Evolutionary conservation across 805 yeast genomes (phyloP), one percentile per base, ranked within the genome.

Genomic region (Lipomyces chichibuensis): DNA sequence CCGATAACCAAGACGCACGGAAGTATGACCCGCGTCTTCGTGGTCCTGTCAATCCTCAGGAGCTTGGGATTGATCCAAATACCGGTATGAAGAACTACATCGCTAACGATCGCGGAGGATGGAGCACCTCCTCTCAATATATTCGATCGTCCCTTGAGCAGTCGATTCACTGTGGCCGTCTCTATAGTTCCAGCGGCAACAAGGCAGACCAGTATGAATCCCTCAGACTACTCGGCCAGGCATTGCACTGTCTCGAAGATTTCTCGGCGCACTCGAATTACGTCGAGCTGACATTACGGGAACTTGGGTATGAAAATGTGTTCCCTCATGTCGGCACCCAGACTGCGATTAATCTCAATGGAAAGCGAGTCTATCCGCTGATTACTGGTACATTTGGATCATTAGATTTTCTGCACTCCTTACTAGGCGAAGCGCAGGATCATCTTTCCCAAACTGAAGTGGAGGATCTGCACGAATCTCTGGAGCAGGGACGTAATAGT

Each of bases 381-480:
- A 69, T 73, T 29, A 72, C 74, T 20, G 74, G 74, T 3, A 71
- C 75, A 25, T 72, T 73, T 69, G 74, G 74, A 11, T 73, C 74
- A 23, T 56, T 71, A 43, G 74, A 72, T 51, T 72, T 72, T 57
- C 53, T 72, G 35, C 75, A 71, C 49, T 72, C 74, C 3, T 33
- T 72, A 37, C 63, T 72, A 17, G 74, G 74, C 25, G 73, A 69
- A 29, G 73, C 73, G 32, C 70, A 70, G 60, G 73, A 71, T 37
- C 68, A 68, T 29, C 65, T 71, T 25, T 68, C 72, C 20, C 71
- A 71, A 59, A 72, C 72, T 7, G 73, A 72, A 57, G 58, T 72
- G 13, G 68, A 57, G 33, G 74, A 72, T 29, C 56, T 72, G 25
- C 57, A 72, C 32, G 65, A 67, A 35, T 63, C 71, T 13, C 35